Evolutionary conservation across 2,329 filamentous ascomycete species (phyloP), one percentile per base, ranked within the genome.

Genomic region (Lecanoromycetidae sp.): DNA sequence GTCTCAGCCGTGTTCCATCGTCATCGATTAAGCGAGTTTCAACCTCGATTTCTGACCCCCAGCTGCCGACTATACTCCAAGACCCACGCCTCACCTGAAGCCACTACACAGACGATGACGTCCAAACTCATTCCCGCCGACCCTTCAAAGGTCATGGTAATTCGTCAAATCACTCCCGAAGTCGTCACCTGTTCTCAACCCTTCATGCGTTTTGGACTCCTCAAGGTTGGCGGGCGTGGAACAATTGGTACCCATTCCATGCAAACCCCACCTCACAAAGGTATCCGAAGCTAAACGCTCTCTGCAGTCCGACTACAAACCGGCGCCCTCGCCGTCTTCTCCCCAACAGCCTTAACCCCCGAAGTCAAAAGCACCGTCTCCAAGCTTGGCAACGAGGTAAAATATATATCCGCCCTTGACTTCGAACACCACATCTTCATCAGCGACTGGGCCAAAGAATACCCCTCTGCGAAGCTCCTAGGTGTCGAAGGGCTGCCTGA

Each of bases 381-480:
- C n/a, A 63, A 69, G 27, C 68, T 86, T 48, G 80, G 80, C 52
- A 80, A 80, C 41, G 73, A 78, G 34, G 77, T 95, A 43, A 76
- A 75, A 55, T 96, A 96, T 71, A 80, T 98, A 55, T 72, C 90
- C 22, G 90, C 91, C 1, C 78, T 83, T 1, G 91, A 98, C 63
- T 74, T 85, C 44, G 87, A 98, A 69, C 91, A 98, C 66, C 91
- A 98, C 73, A 86, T 98, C 62, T 93, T 91, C 70, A 63, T 98
- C 45, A 82, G 84, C 0, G 73, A 85, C 40, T 98, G 91, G 90
- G 79, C 84, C 58, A 69, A 75, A 40, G 84, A 78, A 22, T 96
- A 78, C 62, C 88, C 90, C 0, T 63, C 74, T 34, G 88, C 90
- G 26, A 80, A 81, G 57, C 73, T 98, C 39, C 76, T 96, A 57